Percentiles rank a stretch among this genome's conserved stretches.
These are phyloP conservation scores for Ophiostoma sp. DNA, from an alignment of 2,329 filamentous ascomycete species.

Conservation along the genomic window DNA sequence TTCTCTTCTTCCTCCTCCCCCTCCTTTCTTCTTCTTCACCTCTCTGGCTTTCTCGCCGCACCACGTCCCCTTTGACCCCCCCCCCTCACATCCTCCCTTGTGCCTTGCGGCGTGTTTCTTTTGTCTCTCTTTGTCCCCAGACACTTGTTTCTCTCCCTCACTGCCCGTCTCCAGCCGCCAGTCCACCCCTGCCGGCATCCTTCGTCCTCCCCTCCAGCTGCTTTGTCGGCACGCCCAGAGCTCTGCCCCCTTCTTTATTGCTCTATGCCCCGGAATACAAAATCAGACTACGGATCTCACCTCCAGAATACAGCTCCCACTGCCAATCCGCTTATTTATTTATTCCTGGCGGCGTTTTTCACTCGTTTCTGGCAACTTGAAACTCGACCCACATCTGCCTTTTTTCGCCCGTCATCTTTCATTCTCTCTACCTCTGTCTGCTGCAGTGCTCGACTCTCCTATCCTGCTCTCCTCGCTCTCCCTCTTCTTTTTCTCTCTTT, in stretches of 20 bases:
- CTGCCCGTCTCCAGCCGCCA: constrained; percentile 5
- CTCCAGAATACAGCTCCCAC: constrained; percentile 10
- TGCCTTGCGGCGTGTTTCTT: background rate
- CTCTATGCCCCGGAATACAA: background rate
- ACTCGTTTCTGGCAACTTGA: constrained; percentile 19
- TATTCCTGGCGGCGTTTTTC: background rate
- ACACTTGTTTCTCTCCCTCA: background rate
- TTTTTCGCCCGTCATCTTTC: constrained; percentile 17
- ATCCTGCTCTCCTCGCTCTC: background rate
- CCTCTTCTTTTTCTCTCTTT: constrained; percentile 1
- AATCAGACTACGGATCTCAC: background rate
- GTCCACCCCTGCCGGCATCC: background rate
- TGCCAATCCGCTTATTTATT: background rate
- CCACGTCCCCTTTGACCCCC: background rate
- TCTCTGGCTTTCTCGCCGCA: background rate
- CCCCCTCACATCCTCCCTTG: constrained; percentile 4
- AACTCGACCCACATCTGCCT: constrained; percentile 22
- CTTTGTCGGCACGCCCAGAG: constrained; percentile 16
- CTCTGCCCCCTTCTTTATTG: constrained; percentile 1
- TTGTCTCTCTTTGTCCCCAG: constrained; percentile 4
- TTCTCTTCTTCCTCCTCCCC: background rate
- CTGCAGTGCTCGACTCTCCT: constrained; percentile 12
- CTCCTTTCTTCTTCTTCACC: background rate
- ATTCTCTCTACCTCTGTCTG: background rate
- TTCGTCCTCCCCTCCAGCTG: background rate